A percentile compares a stretch with the other conserved stretches of the same genome.
phyloP scores from a whole-genome alignment of 2,329 filamentous ascomycete genomes.

The Apiospora rasikravindrae region DNA sequence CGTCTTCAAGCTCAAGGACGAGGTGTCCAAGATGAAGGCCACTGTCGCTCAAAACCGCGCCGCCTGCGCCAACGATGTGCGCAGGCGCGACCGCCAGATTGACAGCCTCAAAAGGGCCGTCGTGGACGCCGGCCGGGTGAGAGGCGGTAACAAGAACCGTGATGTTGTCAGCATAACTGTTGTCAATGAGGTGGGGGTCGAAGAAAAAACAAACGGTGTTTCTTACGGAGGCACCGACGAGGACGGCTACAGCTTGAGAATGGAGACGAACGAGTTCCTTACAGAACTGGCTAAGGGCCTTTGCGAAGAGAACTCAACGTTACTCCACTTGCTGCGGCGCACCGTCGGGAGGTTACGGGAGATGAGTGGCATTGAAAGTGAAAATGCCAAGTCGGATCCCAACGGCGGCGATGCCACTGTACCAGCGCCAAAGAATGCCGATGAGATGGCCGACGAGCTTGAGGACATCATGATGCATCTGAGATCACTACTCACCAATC shows the following conservation, averaged over 20 bases:
- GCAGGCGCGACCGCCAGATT: conserved; percentile 88
- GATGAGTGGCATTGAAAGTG: conserved; percentile 62
- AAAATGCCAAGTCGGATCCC: conserved; percentile 20
- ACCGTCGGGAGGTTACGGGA: conserved; percentile 75
- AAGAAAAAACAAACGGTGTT: conserved; percentile 41
- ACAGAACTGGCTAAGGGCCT: conserved; percentile 82
- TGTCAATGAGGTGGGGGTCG: conserved; percentile 57
- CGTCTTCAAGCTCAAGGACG: conserved; percentile 80
- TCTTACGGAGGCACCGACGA: conserved; percentile 45
- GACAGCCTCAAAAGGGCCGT: conserved; percentile 88
- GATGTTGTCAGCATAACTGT: conserved; percentile 63
- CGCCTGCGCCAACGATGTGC: conserved; percentile 87
- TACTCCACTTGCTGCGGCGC: conserved; percentile 73
- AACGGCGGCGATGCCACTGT: conserved; percentile 29
- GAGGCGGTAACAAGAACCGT: conserved; percentile 59
- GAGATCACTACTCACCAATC: conserved; percentile 85
- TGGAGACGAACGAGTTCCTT: conserved; percentile 90
- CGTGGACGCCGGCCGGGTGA: conserved; percentile 69
- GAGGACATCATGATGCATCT: conserved; percentile 81
- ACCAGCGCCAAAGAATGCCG: conserved; percentile 46
- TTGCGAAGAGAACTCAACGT: conserved; percentile 88
- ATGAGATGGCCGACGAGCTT: conserved; percentile 77
- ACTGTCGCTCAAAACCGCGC: conserved; percentile 82
- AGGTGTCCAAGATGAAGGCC: conserved; percentile 78
- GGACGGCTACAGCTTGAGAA: conserved; percentile 72